These are phyloP conservation scores for Trypanosoma conorhini DNA, from an alignment of 208 protist genomes.

Conservation along the genomic window DNA sequence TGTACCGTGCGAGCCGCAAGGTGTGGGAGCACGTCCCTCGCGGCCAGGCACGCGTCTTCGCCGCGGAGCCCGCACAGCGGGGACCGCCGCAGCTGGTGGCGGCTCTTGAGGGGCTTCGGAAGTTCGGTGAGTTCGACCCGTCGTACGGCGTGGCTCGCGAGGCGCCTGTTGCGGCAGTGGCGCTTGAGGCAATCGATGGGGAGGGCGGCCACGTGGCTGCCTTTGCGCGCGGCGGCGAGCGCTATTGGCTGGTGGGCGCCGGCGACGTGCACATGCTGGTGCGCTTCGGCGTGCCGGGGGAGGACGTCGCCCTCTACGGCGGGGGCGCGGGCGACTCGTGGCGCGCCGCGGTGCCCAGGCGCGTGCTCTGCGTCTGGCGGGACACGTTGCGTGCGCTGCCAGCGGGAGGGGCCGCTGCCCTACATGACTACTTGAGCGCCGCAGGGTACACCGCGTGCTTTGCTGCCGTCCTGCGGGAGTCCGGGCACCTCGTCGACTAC, in stretches of 20 bases:
- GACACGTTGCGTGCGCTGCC: conserved; percentile 27
- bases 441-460: conserved; percentile 62
- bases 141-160: conserved; percentile 18
- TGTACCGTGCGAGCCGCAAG: conserved; percentile 71
- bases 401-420: conserved; percentile 6
- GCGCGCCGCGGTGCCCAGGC: conserved; percentile 33
- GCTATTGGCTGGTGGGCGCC: conserved; percentile 78
- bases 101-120: conserved; percentile 56
- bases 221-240: conserved; percentile 36
- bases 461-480: conserved; percentile 54
- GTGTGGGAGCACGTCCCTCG: conserved; percentile 84
- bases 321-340: neutral
- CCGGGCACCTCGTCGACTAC: conserved; percentile 62
- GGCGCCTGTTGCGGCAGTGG: conserved; percentile 29
- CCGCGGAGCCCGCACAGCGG: neutral
- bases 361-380: conserved; percentile 58
- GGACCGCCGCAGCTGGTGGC: conserved; percentile 29
- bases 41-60: conserved; percentile 72
- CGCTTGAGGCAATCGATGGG: conserved; percentile 71
- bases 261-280: conserved; percentile 59
- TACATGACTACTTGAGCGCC: conserved; percentile 41
- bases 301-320: conserved; percentile 38
- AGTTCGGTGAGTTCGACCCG: conserved; percentile 68
- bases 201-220: conserved; percentile 65
- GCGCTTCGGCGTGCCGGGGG: conserved; percentile 61